Percentiles rank a stretch among this genome's conserved stretches.
These are phyloP conservation scores for Arthromyces matolae DNA, from an alignment of 768 basidiomycete genomes.

Conservation along the genomic window DNA sequence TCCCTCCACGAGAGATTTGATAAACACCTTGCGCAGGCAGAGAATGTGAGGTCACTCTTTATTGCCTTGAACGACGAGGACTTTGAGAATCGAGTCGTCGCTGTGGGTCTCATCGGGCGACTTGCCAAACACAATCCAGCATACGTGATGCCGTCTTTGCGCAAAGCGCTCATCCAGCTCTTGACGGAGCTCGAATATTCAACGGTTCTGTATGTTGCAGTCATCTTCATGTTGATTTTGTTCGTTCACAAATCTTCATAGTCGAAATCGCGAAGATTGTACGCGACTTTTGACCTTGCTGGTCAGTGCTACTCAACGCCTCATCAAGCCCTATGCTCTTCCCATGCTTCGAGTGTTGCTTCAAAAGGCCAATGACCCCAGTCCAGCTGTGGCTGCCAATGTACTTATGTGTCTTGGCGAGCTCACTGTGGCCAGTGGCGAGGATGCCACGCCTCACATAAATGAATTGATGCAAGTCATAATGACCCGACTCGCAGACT, in stretches of 20 bases:
- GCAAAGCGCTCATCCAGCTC: conserved; percentile 93
- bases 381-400: conserved; percentile 86
- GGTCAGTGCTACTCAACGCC: conserved; percentile 85
- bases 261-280: conserved; percentile 87
- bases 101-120: conserved; percentile 87
- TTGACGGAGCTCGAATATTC: conserved; percentile 97
- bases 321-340: conserved; percentile 94
- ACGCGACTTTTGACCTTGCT: conserved; percentile 86
- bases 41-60: conserved; percentile 96
- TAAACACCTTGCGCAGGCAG: conserved; percentile 94
- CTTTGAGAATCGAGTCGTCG: conserved; percentile 90
- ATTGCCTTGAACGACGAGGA: conserved; percentile 97
- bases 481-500: conserved; percentile 85
- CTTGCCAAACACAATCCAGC: conserved; percentile 95
- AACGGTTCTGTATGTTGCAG: conserved; percentile 57
- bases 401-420: conserved; percentile 95
- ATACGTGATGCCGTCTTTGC: conserved; percentile 95
- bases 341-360: conserved; percentile 93
- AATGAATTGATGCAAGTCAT: conserved; percentile 88
- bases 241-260: conserved; percentile 22
- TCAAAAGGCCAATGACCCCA: conserved; percentile 81
- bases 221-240: neutral
- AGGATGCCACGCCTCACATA: conserved; percentile 81
- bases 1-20: conserved; percentile 93
- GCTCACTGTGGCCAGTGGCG: conserved; percentile 88